These are phyloP conservation scores for Microcyclospora pomicola DNA, from an alignment of 2,329 filamentous ascomycete species.

Conservation along the genomic window DNA sequence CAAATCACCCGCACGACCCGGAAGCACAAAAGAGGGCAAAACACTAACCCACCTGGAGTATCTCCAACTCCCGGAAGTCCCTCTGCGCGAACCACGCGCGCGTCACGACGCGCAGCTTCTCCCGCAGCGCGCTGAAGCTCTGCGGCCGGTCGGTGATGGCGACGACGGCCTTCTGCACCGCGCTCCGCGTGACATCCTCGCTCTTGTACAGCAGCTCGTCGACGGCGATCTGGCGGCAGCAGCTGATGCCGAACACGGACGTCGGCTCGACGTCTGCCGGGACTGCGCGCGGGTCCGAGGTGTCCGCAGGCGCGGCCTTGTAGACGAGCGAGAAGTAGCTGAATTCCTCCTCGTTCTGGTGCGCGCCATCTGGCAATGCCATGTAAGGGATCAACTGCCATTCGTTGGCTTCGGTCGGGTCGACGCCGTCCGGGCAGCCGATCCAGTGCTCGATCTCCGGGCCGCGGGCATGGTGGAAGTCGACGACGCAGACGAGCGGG, in stretches of 20 bases:
- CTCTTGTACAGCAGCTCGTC: constrained; percentile 63
- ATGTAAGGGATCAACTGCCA: constrained; percentile 92
- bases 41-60: constrained; percentile 45
- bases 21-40: neutral
- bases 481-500: constrained; percentile 38
- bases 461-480: constrained; percentile 47
- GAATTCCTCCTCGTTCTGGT: constrained; percentile 90
- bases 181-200: constrained; percentile 86
- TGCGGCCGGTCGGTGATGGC: constrained; percentile 86
- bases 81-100: constrained; percentile 92
- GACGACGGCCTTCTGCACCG: constrained; percentile 95
- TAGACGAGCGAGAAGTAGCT: constrained; percentile 79
- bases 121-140: constrained; percentile 77
- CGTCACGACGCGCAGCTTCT: constrained; percentile 80
- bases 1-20: neutral
- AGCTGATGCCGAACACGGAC: constrained; percentile 82
- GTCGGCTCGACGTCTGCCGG: constrained; percentile 19
- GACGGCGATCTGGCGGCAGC: constrained; percentile 80
- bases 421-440: constrained; percentile 56
- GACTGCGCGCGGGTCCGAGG: too few relatives aligned
- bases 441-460: constrained; percentile 93
- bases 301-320: constrained; percentile 22
- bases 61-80: constrained; percentile 86
- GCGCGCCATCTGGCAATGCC: constrained; percentile 89
- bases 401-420: constrained; percentile 72